Base-by-base conservation (phyloP, 768 basidiomycete genomes). In the Pleurotus tuber-regium region DNA sequence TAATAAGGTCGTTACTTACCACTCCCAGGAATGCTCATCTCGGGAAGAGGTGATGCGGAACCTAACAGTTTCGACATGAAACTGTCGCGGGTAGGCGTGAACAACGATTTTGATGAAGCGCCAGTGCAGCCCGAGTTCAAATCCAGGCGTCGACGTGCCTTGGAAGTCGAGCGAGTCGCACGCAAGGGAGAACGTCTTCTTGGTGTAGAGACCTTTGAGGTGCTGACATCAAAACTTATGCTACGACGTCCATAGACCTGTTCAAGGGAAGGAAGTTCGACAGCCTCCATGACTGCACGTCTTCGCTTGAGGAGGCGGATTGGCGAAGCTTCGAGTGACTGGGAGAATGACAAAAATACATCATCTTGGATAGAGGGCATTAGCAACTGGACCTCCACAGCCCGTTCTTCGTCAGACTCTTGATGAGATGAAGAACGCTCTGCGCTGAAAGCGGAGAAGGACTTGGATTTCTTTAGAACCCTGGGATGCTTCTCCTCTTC, bases 251-350 rank as follows among this genome's bases (percentile, higher is more conserved):
- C 40, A 16, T 53, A 55, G n/a, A 56, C 61, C 50, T 56, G 46
- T 0, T 59, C 64, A 14, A 74, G 55, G 7, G 67, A 66, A 10
- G 77, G 77, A 41, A 79, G 70, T 42, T 75, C 74, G 10, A 82
- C 80, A 2, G 75, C 74, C 10, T 83, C 83, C 68, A 82, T 63
- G 53, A 72, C 59, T n/a, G n/a, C n/a, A 26, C 79, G 64, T 62
- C 74, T 78, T 51, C 80, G 76, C 63, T 82, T 84, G 48, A 38
- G 36, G 47, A 14, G 26, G 43, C 8, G n/a, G n/a, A n/a, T n/a
- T n/a, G n/a, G n/a, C n/a, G n/a, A n/a, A n/a, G n/a, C 21, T 38
- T 19, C 11, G 35, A 38, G n/a, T 7, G 35, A 12, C 8, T 19
- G 35, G 10, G 35, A 38, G 9, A n/a, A 18, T 5, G 35, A 38